Base-by-base conservation (phyloP, 176 grass and related monocot genomes). In the Oropetium thomaeum region DNA sequence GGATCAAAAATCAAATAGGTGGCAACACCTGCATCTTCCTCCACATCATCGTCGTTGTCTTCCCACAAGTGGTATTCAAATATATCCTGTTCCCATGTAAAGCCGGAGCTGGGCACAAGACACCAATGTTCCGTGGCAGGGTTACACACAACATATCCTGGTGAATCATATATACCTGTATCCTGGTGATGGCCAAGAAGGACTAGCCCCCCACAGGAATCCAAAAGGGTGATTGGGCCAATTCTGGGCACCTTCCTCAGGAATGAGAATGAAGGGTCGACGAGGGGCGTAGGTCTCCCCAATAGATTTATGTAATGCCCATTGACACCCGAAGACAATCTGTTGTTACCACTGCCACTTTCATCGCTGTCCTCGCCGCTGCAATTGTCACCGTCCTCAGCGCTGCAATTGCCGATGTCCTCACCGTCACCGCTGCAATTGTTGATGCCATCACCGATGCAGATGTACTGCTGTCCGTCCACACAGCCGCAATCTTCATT, bases 1-100 rank as follows among this genome's bases (percentile, higher is more conserved):
- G 67, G 67, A 10, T 69, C 67, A 12, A 69, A 69, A 6, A 48
- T 30, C 67, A 69, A 47, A 30, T 26, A 30, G 29, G 65, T 28
- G 4, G 1, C 2, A 15, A 68, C 25, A 28, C 7, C 5, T 40
- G 62, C 5, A 10, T 3, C 12, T 11, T 1, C 35, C 35, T 37
- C 41, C 1, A 6, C 33, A 40, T 41, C 2, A 11, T 42, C 10
- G 12, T 13, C 8, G 3, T 17, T 2, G 0, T 29, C 25, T 16
- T 69, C 41, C 0, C 7, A 22, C 19, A 22, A 20, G 20, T 5
- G 19, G 4, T 27, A 23, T 22, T 38, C 33, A 17, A 64, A 7
- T 38, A 17, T 9, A 65, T 4, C 0, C 3, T 10, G 14, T 25
- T 4, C 0, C 3, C 20, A 25, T 25, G 5, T 3, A 7, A 2